phyloP scores from a whole-genome alignment of 2,329 filamentous ascomycete species.

The Paecilomyces sp. region DNA sequence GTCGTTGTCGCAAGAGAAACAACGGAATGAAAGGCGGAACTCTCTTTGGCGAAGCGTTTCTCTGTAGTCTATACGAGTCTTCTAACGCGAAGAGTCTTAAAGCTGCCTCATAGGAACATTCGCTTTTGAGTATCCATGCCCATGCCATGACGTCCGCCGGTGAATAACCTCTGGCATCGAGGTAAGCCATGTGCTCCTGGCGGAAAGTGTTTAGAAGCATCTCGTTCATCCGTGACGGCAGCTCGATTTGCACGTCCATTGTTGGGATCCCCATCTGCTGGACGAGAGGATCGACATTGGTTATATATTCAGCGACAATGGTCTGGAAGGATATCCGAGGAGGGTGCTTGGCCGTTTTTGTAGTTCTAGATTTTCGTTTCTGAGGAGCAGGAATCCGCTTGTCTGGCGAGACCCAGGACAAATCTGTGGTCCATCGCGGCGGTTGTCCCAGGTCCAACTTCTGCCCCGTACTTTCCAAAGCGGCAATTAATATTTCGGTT shows the following conservation, averaged over 20 bases:
- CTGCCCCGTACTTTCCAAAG: conserved; percentile 16
- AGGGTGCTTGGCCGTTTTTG: not conserved
- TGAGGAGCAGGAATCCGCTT: not conserved
- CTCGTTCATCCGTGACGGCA: conserved; percentile 12
- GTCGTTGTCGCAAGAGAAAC: conserved; percentile 38
- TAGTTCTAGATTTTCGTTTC: not conserved
- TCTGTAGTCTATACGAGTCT: conserved; percentile 9
- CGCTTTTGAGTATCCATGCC: conserved; percentile 40
- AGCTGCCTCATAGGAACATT: conserved; percentile 26
- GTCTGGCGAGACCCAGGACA: conserved; percentile 3
- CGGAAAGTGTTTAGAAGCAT: conserved; percentile 28
- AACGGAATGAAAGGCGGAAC: conserved; percentile 42
- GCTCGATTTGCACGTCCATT: not conserved
- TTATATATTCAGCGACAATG: conserved; percentile 33
- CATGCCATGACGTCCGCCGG: conserved; percentile 36
- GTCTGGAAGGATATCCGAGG: conserved; percentile 21
- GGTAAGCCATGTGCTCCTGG: conserved; percentile 16
- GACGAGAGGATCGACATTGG: conserved; percentile 23
- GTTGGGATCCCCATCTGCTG: conserved; percentile 2
- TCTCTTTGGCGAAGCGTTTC: conserved; percentile 3
- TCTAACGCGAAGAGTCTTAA: conserved; percentile 28
- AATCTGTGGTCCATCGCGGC: conserved; percentile 4
- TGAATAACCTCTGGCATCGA: conserved; percentile 26
- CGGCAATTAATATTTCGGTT: conserved; percentile 23
- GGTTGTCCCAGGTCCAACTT: conserved; percentile 3